Percentiles rank a stretch among this genome's conserved stretches.
phyloP scores from a whole-genome alignment of 116 monocot species.

The Iris pallida region DNA sequence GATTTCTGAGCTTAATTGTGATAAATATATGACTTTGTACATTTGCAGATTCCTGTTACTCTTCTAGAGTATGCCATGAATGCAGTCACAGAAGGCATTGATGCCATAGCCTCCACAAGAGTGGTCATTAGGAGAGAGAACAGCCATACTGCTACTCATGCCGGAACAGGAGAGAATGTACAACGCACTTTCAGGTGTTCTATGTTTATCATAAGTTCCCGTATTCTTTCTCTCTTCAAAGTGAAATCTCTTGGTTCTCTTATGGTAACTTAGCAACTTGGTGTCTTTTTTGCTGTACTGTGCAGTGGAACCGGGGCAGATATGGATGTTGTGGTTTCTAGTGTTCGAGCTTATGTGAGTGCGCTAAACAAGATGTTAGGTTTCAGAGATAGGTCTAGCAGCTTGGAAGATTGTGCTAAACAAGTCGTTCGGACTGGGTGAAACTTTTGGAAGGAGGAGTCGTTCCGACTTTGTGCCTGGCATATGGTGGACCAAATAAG shows the following conservation, averaged over 20 bases:
- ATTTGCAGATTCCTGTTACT: conserved; percentile 23
- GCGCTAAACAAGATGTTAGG: conserved; percentile 84
- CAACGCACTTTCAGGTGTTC: conserved; percentile 31
- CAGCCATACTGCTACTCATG: conserved; percentile 4
- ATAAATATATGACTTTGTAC: not conserved
- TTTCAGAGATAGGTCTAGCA: conserved; percentile 23
- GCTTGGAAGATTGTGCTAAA: not conserved
- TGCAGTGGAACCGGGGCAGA: conserved; percentile 76
- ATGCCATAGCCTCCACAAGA: conserved; percentile 46
- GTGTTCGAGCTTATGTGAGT: conserved; percentile 75
- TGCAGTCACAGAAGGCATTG: conserved; percentile 36
- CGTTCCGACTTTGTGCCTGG: too few species aligned
- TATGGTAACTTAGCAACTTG: too few species aligned
- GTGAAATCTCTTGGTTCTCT: not conserved
- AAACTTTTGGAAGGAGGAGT: too few species aligned
- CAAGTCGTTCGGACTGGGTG: not conserved
- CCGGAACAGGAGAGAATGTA: conserved; percentile 10
- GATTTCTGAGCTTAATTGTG: too few species aligned
- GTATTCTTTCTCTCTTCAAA: not conserved
- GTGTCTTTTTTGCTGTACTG: too few species aligned
- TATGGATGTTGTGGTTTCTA: conserved; percentile 84
- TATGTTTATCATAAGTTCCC: not conserved
- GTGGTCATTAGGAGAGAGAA: conserved; percentile 24
- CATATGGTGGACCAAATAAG: too few species aligned
- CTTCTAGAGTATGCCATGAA: conserved; percentile 37